These are phyloP conservation scores for Tulasnella calospora DNA, from an alignment of 768 basidiomycete genomes.

Conservation along the genomic window DNA sequence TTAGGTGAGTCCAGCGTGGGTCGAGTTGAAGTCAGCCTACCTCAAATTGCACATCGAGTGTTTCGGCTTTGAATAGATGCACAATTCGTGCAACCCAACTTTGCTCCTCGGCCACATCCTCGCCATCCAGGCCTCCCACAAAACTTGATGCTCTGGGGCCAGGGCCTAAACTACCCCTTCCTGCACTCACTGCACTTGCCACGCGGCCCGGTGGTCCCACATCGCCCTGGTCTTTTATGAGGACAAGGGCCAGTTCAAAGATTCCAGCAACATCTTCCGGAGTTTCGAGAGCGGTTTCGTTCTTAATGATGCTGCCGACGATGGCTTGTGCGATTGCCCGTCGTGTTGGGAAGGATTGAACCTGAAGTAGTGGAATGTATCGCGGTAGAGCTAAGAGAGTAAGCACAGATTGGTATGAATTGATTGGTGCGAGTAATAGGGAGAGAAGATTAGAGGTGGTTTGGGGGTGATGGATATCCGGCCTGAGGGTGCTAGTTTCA, in stretches of 20 bases:
- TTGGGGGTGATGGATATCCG: conserved; percentile 82
- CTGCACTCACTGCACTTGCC: neutral
- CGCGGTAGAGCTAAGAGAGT: conserved; percentile 94
- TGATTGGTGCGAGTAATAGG: conserved; percentile 88
- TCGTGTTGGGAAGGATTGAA: conserved; percentile 85
- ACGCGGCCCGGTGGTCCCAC: neutral
- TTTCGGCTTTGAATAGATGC: conserved; percentile 86
- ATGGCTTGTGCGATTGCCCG: conserved; percentile 92
- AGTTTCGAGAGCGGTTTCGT: conserved; percentile 89
- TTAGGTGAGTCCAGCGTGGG: neutral
- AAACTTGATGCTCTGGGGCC: conserved; percentile 41
- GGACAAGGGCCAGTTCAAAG: conserved; percentile 82
- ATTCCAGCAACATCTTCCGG: conserved; percentile 94
- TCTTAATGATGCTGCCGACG: conserved; percentile 90
- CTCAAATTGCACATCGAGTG: conserved; percentile 84
- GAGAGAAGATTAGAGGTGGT: conserved; percentile 88
- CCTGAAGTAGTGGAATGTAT: conserved; percentile 74
- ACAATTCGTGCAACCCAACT: conserved; percentile 99
- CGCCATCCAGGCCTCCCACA: conserved; percentile 57
- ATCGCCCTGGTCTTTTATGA: conserved; percentile 26
- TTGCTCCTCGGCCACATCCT: conserved; percentile 96
- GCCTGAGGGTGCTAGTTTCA: conserved; percentile 42
- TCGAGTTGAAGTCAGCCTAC: conserved; percentile 42
- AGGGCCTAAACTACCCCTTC: conserved; percentile 12
- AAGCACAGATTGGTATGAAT: conserved; percentile 92